Evolutionary conservation across 2,329 filamentous ascomycete species (phyloP).

Genomic region (Penicillium olsonii): DNA sequence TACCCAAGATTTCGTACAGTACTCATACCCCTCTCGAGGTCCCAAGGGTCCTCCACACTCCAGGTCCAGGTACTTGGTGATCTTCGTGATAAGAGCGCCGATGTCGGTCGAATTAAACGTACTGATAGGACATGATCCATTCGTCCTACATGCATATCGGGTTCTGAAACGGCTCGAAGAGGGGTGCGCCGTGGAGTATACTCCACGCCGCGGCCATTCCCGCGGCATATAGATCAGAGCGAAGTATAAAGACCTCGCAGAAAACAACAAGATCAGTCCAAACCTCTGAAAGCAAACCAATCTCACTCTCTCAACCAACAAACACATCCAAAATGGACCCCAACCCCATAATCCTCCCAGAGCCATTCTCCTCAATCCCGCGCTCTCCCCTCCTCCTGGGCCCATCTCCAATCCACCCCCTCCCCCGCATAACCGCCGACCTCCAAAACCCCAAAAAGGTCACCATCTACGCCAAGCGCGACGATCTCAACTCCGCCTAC

Average conservation of each 20-base stretch:
- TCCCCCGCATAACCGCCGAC: conserved; percentile 64
- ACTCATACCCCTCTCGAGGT: too few species aligned
- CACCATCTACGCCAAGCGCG: conserved; percentile 69
- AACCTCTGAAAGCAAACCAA: neutral
- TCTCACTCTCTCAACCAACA: neutral
- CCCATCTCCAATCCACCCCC: conserved; percentile 67
- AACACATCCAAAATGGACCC: neutral
- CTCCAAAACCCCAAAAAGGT: conserved; percentile 51
- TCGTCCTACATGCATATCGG: too few species aligned
- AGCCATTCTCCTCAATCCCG: conserved; percentile 65
- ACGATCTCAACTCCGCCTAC: conserved; percentile 69
- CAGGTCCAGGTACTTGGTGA: too few species aligned
- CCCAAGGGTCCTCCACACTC: too few species aligned
- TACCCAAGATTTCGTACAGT: too few species aligned
- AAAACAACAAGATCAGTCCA: too few species aligned
- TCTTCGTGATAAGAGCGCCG: neutral
- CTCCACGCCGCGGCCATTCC: conserved; percentile 1
- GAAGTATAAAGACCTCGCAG: neutral
- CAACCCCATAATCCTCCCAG: conserved; percentile 49
- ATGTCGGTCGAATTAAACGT: conserved; percentile 2
- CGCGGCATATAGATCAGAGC: neutral
- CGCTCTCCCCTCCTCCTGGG: conserved; percentile 64
- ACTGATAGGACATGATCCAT: too few species aligned
- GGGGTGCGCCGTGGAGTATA: neutral
- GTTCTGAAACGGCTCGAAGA: neutral